Conservation (phyloP, 2,329 filamentous ascomycete genomes). For the Diplodia mutila region DNA sequence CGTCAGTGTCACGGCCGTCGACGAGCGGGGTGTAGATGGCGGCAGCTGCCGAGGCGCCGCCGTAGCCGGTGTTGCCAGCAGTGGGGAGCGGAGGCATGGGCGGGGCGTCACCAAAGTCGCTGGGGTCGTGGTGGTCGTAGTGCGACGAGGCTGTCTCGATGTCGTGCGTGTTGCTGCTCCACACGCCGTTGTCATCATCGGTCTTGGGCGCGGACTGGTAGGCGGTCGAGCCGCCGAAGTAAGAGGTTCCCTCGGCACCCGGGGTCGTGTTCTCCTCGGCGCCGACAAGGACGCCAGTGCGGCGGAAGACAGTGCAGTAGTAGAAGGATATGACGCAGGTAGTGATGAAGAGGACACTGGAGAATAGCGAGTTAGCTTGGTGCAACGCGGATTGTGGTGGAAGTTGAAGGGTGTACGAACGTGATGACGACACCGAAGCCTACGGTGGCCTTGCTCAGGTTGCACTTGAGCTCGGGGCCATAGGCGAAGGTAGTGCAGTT, state of each 20-base stretch:
- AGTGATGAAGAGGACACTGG: conserved; percentile 57
- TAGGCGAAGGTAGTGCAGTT: conserved; percentile 61
- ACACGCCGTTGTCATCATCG: conserved; percentile 43
- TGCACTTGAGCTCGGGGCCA: conserved; percentile 60
- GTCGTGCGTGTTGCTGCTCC: conserved; percentile 49
- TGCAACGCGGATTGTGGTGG: neutral
- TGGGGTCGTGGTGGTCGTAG: conserved; percentile 48
- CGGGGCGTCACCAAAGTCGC: conserved; percentile 32
- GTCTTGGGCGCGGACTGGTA: conserved; percentile 15
- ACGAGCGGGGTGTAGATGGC: conserved; percentile 20
- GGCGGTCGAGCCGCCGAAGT: conserved; percentile 16
- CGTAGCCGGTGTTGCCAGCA: neutral
- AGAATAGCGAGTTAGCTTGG: neutral
- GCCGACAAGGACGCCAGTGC: conserved; percentile 59
- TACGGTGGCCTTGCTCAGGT: conserved; percentile 58
- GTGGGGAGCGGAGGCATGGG: conserved; percentile 19
- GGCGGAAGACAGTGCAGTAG: conserved; percentile 60
- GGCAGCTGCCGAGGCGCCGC: neutral
- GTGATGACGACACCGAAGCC: conserved; percentile 62
- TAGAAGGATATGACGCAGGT: conserved; percentile 59
- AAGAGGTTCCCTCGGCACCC: conserved; percentile 30
- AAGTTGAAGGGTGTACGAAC: conserved; percentile 43
- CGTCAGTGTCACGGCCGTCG: conserved; percentile 40
- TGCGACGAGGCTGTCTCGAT: conserved; percentile 37
- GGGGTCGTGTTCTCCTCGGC: conserved; percentile 30